Evolutionary conservation across 805 yeast genomes (phyloP), one percentile per base, ranked within the genome.

Genomic region (Trichomonascus vanleenenianus): DNA sequence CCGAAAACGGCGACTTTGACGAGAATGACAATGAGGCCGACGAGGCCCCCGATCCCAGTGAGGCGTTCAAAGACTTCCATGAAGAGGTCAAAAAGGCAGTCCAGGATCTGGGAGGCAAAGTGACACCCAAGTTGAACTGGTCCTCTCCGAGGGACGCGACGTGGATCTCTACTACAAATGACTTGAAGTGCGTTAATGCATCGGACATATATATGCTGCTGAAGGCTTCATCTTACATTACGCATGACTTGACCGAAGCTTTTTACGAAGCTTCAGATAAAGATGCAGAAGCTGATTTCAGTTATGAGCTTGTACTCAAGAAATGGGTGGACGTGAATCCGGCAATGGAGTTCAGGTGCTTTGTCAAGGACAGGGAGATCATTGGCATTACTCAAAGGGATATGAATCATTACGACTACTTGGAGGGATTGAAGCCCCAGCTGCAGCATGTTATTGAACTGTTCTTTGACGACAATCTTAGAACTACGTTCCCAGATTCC

Each of bases 101-200:
- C 11, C 49, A 52, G 2, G 67, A 71, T 37, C 66, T 67, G 9
- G 59, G 74, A 40, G 83, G 83, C 0, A 66, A 77, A 1, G 86
- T 88, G 2, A 73, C 86, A 1, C 97, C 97, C 1, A 93, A 93
- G 58, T 67, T 91, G 54, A 93, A 93, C 68, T 93, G 98, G 98
- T 87, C 97, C 0, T 84, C 96, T 1, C 98, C 99, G 1, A 82
- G 81, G 58, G 99, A 93, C 65, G 85, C 97, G 1, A 76, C 81
- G 0, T 93, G 97, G 98, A 91, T 93, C 16, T 66, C 84, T 56
- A 74, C 93, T 2, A 79, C 83, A 30, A 85, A 86, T 56, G 73
- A 85, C 2, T 75, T 83, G 74, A 74, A 77, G 56, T 89, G 97
- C 57, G 70, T 66, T 12, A 74, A 73, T 30, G 78, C 83, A 0